A percentile compares a stretch with the other conserved stretches of the same genome.
Evolutionary conservation across 2,329 filamentous ascomycete genomes (phyloP).

Genomic region (Iodosphaeria phyllophila): DNA sequence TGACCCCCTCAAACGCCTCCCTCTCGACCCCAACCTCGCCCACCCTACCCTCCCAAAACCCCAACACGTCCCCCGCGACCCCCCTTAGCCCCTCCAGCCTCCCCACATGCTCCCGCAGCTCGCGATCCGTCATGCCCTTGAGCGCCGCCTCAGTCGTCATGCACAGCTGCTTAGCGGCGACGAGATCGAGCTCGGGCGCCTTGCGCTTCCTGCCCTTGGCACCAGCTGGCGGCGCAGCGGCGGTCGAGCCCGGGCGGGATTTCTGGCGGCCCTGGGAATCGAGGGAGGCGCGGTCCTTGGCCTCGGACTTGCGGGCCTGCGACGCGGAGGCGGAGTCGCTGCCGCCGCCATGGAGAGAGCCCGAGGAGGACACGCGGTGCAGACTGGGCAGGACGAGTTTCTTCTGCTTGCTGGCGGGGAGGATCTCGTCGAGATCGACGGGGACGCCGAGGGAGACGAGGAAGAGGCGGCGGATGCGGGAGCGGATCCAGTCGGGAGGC

Average conservation of each 20-base stretch:
- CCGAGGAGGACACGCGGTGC: slow-evolving; percentile 24
- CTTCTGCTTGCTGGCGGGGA: slow-evolving; percentile 94
- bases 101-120: slow-evolving; percentile 53
- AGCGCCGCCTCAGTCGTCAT: slow-evolving; percentile 72
- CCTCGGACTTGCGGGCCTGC: slow-evolving; percentile 25
- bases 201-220: slow-evolving; percentile 28
- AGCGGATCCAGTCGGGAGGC: slow-evolving; percentile 94
- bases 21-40: slow-evolving; percentile 81
- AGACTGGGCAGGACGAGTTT: slow-evolving; percentile 78
- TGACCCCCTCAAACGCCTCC: slow-evolving; percentile 88
- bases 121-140: slow-evolving; percentile 56
- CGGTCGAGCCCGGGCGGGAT: slow-evolving; percentile 13
- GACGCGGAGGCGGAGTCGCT: slow-evolving; percentile 31
- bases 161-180: slow-evolving; percentile 60
- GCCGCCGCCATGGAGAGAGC: slow-evolving; percentile 35
- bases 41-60: slow-evolving; percentile 73
- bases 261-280: slow-evolving; percentile 37
- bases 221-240: no score
- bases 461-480: slow-evolving; percentile 83
- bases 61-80: slow-evolving; percentile 58
- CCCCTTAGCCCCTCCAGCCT: slow-evolving; percentile 50
- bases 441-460: slow-evolving; percentile 90
- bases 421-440: slow-evolving; percentile 90
- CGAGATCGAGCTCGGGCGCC: slow-evolving; percentile 58
- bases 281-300: slow-evolving; percentile 36